phyloP scores from a whole-genome alignment of 2,329 filamentous ascomycete genomes.

The Arthrobotrys megalospora region DNA sequence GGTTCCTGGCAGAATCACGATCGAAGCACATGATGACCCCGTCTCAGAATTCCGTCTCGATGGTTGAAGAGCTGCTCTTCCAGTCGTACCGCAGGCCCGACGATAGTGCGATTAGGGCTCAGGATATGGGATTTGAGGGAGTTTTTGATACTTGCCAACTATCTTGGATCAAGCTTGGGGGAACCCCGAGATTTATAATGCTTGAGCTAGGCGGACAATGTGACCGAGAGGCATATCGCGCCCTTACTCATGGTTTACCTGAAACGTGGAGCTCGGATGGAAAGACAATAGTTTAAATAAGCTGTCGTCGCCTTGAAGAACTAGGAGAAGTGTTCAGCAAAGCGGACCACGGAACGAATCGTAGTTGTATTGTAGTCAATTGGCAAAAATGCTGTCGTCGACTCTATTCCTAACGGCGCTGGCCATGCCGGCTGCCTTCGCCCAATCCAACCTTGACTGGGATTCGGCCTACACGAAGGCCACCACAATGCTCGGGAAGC shows the following conservation, averaged over 20 bases:
- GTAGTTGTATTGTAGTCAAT: background rate
- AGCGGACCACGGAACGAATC: background rate
- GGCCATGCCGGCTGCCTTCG: conserved; percentile 44
- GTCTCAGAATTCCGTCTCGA: background rate
- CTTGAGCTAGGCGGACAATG: conserved; percentile 16
- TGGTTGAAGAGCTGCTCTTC: background rate
- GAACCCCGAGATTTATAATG: conserved; percentile 11
- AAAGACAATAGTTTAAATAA: conserved; percentile 41
- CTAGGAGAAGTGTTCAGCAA: background rate
- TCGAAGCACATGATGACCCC: conserved; percentile 8
- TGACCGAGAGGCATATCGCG: conserved; percentile 12
- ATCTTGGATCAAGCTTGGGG: conserved; percentile 49
- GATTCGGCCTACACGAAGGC: conserved; percentile 82
- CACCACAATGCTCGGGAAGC: conserved; percentile 82
- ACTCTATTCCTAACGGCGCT: conserved; percentile 32
- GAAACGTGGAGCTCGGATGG: conserved; percentile 10
- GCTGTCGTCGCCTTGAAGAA: conserved; percentile 7
- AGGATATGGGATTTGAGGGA: conserved; percentile 49
- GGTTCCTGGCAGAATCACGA: conserved; percentile 18
- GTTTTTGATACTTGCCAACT: conserved; percentile 60
- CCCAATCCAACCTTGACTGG: conserved; percentile 72
- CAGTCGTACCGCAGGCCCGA: conserved; percentile 49
- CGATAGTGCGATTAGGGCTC: conserved; percentile 32
- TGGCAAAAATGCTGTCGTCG: conserved; percentile 51
- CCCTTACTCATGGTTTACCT: conserved; percentile 3